phyloP scores from a whole-genome alignment of 495 filamentous ascomycete species.

The Lentithecium fluviatile region DNA sequence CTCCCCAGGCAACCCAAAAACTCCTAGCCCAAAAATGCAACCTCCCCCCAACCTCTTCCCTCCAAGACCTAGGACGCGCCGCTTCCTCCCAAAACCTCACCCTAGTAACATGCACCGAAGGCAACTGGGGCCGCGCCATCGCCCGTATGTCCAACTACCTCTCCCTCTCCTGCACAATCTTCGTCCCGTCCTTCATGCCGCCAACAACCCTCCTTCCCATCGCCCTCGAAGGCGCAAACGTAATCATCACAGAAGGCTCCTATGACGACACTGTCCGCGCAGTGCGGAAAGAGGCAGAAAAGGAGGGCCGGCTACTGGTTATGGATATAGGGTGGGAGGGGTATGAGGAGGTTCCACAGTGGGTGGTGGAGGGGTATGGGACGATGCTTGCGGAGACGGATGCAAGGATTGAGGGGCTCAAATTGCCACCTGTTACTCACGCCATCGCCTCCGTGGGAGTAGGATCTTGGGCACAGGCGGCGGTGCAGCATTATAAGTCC shows the following conservation, averaged over 20 bases:
- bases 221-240: slow-evolving; percentile 55
- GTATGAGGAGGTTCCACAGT: slow-evolving; percentile 63
- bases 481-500: slow-evolving; percentile 58
- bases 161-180: slow-evolving; percentile 52
- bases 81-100: slow-evolving; percentile 42
- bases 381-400: slow-evolving; percentile 67
- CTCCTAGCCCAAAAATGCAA: slow-evolving; percentile 49
- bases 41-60: slow-evolving; percentile 40
- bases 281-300: slow-evolving; percentile 44
- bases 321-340: slow-evolving; percentile 64
- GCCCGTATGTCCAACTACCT: slow-evolving; percentile 62
- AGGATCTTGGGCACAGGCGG: slow-evolving; percentile 63
- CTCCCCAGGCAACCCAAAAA: slow-evolving; percentile 52
- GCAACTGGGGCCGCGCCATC: slow-evolving; percentile 71
- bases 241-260: slow-evolving; percentile 52
- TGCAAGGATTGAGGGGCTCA: slow-evolving; percentile 46
- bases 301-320: slow-evolving; percentile 53
- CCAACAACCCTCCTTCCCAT: too few species aligned
- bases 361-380: slow-evolving; percentile 72
- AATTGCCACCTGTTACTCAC: slow-evolving; percentile 40
- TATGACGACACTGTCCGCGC: slow-evolving; percentile 61
- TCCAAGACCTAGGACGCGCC: slow-evolving; percentile 49
- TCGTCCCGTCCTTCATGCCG: slow-evolving; percentile 58
- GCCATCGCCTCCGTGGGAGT: slow-evolving; percentile 63
- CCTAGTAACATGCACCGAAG: slow-evolving; percentile 61